Evolutionary conservation across 345 rosid genomes (phyloP).

Genomic region (Gossypium sturtianum): DNA sequence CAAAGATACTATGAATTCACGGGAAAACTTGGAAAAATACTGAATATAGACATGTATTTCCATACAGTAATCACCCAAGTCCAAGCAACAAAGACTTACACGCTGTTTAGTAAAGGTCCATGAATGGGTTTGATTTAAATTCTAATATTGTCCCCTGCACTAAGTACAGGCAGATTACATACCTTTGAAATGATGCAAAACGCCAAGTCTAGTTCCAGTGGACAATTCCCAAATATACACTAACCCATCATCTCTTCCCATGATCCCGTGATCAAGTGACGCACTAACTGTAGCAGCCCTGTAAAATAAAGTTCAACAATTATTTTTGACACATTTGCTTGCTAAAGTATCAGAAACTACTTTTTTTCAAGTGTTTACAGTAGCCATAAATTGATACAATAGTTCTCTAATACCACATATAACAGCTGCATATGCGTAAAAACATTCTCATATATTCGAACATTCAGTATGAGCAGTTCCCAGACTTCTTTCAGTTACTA

Average conservation of each 20-base stretch:
- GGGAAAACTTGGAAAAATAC: not conserved
- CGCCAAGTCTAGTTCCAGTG: slow-evolving; percentile 57
- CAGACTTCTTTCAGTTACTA: not conserved
- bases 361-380: not conserved
- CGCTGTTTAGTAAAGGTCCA: not conserved
- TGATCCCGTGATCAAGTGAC: slow-evolving; percentile 56
- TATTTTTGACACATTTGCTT: not conserved
- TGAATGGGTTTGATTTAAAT: not conserved
- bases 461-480: not conserved
- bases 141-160: not conserved
- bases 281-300: slow-evolving; percentile 54
- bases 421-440: not conserved
- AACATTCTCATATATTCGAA: not conserved
- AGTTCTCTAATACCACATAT: not conserved
- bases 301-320: slow-evolving; percentile 22
- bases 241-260: slow-evolving; percentile 64
- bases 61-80: not conserved
- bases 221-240: slow-evolving; percentile 70
- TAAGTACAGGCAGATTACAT: not conserved
- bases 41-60: not conserved
- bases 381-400: not conserved
- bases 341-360: not conserved
- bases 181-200: slow-evolving; percentile 68
- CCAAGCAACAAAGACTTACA: not conserved
- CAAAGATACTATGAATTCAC: not conserved